Conservation (phyloP, 2,329 filamentous ascomycete genomes). For the Cytospora mali region DNA sequence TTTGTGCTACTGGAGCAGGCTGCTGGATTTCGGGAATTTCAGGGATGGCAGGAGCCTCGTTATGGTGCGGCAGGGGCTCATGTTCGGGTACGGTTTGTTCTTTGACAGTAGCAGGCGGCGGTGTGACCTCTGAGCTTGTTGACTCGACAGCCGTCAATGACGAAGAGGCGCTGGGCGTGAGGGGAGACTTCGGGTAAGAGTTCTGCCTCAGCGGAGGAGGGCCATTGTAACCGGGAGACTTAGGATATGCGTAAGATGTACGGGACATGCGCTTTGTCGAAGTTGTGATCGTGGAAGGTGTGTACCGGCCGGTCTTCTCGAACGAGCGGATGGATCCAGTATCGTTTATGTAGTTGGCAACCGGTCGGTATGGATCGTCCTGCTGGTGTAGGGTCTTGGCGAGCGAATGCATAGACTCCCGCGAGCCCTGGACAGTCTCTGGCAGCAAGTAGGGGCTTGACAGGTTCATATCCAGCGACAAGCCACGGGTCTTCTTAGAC, state of each 20-base stretch:
- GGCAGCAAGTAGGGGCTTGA: slow-evolving; percentile 93
- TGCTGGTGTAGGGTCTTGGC: slow-evolving; percentile 73
- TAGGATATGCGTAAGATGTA: slow-evolving; percentile 31
- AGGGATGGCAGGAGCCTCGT: slow-evolving; percentile 35
- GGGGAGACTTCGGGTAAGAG: slow-evolving; percentile 48
- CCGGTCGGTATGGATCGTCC: slow-evolving; percentile 82
- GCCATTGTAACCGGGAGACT: slow-evolving; percentile 33
- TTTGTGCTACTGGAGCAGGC: slow-evolving; percentile 40
- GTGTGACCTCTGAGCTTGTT: slow-evolving; percentile 28
- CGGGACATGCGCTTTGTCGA: slow-evolving; percentile 28
- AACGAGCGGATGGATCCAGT: slow-evolving; percentile 58
- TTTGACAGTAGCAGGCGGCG: slow-evolving; percentile 28
- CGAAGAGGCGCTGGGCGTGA: slow-evolving; percentile 38
- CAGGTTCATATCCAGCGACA: slow-evolving; percentile 75
- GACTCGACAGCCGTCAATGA: slow-evolving; percentile 32
- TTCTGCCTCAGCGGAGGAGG: slow-evolving; percentile 47
- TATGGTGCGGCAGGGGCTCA: slow-evolving; percentile 42
- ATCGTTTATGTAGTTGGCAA: slow-evolving; percentile 60
- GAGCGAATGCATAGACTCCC: slow-evolving; percentile 84
- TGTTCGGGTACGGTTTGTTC: slow-evolving; percentile 45
- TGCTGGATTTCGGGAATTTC: slow-evolving; percentile 38
- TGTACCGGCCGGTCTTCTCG: slow-evolving; percentile 42
- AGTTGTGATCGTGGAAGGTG: slow-evolving; percentile 22
- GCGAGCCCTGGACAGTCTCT: slow-evolving; percentile 74
- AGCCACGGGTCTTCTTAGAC: slow-evolving; percentile 51